Evolutionary conservation across 2,329 filamentous ascomycete species (phyloP).

Genomic region (Colletotrichum sp.): DNA sequence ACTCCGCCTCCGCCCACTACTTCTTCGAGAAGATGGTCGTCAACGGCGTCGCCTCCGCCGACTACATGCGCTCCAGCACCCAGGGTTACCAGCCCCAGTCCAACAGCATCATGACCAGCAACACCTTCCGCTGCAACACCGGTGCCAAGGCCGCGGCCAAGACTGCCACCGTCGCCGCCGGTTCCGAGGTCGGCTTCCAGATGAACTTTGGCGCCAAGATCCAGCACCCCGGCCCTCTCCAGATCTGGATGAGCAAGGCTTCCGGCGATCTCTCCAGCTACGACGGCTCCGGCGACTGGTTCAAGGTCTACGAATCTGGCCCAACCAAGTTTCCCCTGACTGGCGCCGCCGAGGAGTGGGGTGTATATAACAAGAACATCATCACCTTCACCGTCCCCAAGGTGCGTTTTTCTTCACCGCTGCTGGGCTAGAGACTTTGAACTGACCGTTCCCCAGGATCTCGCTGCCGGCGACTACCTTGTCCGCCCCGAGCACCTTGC

Average conservation of each 20-base stretch:
- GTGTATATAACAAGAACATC: not conserved
- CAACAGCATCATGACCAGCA: not conserved
- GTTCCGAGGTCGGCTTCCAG: slow-evolving; percentile 10
- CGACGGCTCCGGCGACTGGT: slow-evolving; percentile 27
- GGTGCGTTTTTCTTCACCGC: not conserved
- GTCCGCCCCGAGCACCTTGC: slow-evolving; percentile 48
- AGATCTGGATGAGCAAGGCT: slow-evolving; percentile 15
- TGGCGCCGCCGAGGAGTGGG: not conserved
- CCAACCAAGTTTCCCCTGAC: not conserved
- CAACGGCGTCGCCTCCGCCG: slow-evolving; percentile 20
- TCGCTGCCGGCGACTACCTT: slow-evolving; percentile 43
- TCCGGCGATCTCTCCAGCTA: slow-evolving; percentile 17
- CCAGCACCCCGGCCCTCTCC: slow-evolving; percentile 2
- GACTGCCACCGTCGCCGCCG: not conserved
- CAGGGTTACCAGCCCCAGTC: not conserved
- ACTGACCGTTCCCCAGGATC: slow-evolving; percentile 36
- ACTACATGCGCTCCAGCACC: slow-evolving; percentile 17
- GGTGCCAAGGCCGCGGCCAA: not conserved
- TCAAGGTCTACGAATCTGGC: slow-evolving; percentile 23
- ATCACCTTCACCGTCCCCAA: not conserved
- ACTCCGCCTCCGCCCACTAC: slow-evolving; percentile 20
- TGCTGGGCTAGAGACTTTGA: not conserved
- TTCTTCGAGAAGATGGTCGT: slow-evolving; percentile 24
- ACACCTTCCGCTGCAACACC: slow-evolving; percentile 5
- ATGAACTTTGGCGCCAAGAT: not conserved